Evolutionary conservation across 345 rosid species (phyloP).

Genomic region (Brassica incana): DNA sequence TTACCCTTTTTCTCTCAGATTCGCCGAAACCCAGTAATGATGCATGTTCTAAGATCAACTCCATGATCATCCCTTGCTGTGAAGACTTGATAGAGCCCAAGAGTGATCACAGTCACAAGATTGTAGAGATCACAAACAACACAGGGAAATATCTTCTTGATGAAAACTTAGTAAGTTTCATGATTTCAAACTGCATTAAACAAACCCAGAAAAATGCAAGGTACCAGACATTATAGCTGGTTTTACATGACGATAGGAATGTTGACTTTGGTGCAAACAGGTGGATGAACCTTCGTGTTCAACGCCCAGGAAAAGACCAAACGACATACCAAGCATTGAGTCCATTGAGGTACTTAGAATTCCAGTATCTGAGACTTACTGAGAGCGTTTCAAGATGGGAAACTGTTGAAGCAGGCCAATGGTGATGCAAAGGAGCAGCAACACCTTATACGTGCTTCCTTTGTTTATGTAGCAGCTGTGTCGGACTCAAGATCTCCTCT

Average conservation of each 20-base stretch:
- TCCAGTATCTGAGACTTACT: conserved; percentile 80
- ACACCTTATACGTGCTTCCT: conserved; percentile 44
- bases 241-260: too few relatives aligned
- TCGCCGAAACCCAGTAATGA: conserved; percentile 82
- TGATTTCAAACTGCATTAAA: too few relatives aligned
- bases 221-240: too few relatives aligned
- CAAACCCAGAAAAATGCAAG: too few relatives aligned
- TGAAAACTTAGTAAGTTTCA: too few relatives aligned
- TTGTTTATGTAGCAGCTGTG: conserved; percentile 58
- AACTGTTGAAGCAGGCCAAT: conserved; percentile 59
- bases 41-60: too few relatives aligned
- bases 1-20: conserved; percentile 46
- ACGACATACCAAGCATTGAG: conserved; percentile 66
- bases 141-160: too few relatives aligned
- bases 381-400: conserved; percentile 70
- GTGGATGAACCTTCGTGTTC: too few relatives aligned
- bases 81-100: conserved; percentile 78
- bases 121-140: conserved; percentile 76
- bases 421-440: conserved; percentile 70
- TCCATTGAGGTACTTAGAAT: conserved; percentile 91
- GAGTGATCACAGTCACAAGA: conserved; percentile 82
- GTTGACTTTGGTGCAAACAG: too few relatives aligned
- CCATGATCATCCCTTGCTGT: conserved; percentile 82
- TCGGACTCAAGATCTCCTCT: conserved; percentile 91
- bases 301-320: conserved; percentile 71